Evolutionary conservation across 2,329 filamentous ascomycete species (phyloP).

Genomic region (Knoxdaviesia capensis): DNA sequence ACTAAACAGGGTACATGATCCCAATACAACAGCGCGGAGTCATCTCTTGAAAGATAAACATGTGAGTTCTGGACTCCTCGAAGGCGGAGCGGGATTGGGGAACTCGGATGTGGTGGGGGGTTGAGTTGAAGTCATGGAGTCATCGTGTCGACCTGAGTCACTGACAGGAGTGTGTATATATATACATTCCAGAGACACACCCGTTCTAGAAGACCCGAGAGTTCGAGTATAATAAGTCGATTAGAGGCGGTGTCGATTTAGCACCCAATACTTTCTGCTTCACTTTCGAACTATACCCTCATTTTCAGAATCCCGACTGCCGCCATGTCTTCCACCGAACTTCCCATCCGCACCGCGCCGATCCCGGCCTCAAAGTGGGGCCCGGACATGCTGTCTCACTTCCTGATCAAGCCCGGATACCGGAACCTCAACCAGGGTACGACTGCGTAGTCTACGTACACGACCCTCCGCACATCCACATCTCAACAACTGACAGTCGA

Average conservation of each 20-base stretch:
- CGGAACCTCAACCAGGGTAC: constrained; percentile 62
- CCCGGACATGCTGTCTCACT: constrained; percentile 33
- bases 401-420: constrained; percentile 47
- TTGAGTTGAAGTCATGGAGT: too few species aligned
- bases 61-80: background rate
- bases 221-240: background rate
- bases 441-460: background rate
- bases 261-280: too few species aligned
- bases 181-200: too few species aligned
- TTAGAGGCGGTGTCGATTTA: background rate
- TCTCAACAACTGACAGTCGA: constrained; percentile 5
- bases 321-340: too few species aligned
- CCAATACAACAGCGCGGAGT: background rate
- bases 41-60: background rate
- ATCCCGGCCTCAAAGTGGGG: constrained; percentile 7
- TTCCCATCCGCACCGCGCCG: background rate
- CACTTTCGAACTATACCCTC: too few species aligned
- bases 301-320: too few species aligned
- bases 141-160: too few species aligned
- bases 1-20: background rate
- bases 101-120: background rate
- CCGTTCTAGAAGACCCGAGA: too few species aligned
- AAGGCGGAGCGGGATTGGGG: background rate
- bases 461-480: background rate
- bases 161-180: too few species aligned